Conservation (phyloP, 768 basidiomycete species). For the Daedaleopsis sinensis region DNA sequence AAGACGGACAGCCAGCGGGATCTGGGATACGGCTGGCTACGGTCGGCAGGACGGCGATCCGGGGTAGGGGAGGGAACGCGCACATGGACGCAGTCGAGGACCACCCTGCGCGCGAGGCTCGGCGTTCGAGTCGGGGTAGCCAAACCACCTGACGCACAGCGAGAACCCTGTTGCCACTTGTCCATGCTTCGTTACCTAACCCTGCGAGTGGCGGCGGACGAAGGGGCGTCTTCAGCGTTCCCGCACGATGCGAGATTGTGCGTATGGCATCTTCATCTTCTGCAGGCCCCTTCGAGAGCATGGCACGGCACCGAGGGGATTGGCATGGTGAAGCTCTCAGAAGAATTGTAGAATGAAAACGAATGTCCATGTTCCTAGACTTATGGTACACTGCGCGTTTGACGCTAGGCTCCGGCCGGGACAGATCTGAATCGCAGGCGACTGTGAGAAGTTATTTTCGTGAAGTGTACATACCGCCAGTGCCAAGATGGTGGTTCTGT, state of each 20-base stretch:
- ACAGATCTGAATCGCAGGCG: conserved; percentile 1
- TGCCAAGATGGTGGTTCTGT: neutral
- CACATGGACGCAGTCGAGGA: conserved; percentile 4
- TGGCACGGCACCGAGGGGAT: neutral
- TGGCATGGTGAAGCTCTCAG: conserved; percentile 4
- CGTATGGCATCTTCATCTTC: neutral
- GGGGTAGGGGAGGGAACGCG: neutral
- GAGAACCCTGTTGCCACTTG: conserved; percentile 3
- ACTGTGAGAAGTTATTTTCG: conserved; percentile 16
- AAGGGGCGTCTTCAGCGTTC: conserved; percentile 1
- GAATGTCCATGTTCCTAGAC: neutral
- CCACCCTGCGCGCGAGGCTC: conserved; percentile 9
- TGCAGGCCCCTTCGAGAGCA: neutral
- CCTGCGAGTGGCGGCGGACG: neutral
- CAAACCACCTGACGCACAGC: conserved; percentile 10
- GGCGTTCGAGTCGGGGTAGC: conserved; percentile 5
- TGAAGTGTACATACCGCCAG: conserved; percentile 7
- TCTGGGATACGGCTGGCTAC: conserved; percentile 5
- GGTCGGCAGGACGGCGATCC: conserved; percentile 9
- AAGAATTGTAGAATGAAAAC: neutral
- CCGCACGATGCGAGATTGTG: conserved; percentile 12
- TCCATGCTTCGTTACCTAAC: neutral
- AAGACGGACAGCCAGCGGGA: conserved; percentile 3
- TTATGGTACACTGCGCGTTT: neutral
- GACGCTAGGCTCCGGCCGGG: conserved; percentile 20